Conservation (phyloP, 192 early-diverging fungal species). For the Coemansia sp. region DNA sequence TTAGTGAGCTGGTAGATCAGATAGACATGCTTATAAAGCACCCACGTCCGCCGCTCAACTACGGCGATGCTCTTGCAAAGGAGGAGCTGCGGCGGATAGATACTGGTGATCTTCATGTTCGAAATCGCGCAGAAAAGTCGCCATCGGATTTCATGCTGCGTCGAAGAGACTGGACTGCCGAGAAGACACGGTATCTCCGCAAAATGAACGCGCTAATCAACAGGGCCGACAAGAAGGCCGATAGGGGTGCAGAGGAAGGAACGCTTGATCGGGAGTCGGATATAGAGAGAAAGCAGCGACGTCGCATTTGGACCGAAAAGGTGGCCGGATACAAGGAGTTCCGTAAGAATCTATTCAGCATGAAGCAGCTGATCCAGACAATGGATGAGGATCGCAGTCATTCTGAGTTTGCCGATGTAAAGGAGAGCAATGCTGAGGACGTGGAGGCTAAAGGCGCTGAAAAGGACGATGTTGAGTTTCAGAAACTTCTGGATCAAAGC, state of each 20-base stretch:
- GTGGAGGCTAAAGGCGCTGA: background rate
- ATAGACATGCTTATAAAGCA: conserved; percentile 45
- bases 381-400: conserved; percentile 10
- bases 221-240: background rate
- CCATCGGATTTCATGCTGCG: conserved; percentile 5
- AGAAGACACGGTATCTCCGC: background rate
- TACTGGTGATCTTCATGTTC: conserved; percentile 17
- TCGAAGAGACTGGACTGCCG: conserved; percentile 2
- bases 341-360: conserved; percentile 25
- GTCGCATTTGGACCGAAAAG: conserved; percentile 41
- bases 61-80: conserved; percentile 52
- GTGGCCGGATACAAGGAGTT: conserved; percentile 42
- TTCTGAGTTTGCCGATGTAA: background rate
- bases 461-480: conserved; percentile 32
- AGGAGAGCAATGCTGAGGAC: background rate
- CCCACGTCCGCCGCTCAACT: conserved; percentile 49
- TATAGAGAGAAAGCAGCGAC: conserved; percentile 34
- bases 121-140: background rate
- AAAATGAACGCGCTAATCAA: no score
- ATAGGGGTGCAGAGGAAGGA: conserved; percentile 2
- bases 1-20: conserved; percentile 38
- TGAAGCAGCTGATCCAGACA: conserved; percentile 22
- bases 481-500: conserved; percentile 38
- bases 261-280: conserved; percentile 30
- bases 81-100: conserved; percentile 39